These are phyloP conservation scores for Thelonectria olida DNA, from an alignment of 2,329 filamentous ascomycete genomes.

Conservation along the genomic window DNA sequence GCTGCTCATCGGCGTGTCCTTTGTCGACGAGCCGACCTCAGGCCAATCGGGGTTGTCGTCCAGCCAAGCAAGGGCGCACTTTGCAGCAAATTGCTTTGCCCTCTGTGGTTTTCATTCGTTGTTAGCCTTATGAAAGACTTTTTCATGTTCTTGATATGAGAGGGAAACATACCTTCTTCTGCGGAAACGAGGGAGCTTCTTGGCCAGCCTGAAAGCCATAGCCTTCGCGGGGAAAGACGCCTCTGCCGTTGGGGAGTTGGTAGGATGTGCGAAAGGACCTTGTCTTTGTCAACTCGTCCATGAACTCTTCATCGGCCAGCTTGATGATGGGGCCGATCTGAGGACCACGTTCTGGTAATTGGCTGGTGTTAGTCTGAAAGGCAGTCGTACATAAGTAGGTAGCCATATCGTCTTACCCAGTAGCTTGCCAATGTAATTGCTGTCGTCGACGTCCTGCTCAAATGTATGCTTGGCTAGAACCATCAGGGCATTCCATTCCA, in stretches of 20 bases:
- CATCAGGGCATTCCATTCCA: conserved; percentile 47
- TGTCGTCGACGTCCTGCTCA: conserved; percentile 35
- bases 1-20: background rate
- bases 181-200: conserved; percentile 49
- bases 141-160: too few species aligned
- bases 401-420: conserved; percentile 33
- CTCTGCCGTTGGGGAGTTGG: conserved; percentile 28
- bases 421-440: conserved; percentile 43
- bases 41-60: background rate
- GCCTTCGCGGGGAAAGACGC: conserved; percentile 42
- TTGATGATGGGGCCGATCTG: conserved; percentile 1
- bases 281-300: background rate
- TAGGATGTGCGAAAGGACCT: conserved; percentile 40
- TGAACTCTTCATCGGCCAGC: conserved; percentile 5
- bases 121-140: background rate
- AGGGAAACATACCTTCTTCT: conserved; percentile 53
- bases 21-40: background rate
- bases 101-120: conserved; percentile 40
- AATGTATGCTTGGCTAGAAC: conserved; percentile 46
- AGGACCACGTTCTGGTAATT: conserved; percentile 22
- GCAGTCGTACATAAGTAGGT: background rate
- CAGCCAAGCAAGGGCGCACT: conserved; percentile 56
- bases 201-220: conserved; percentile 45
- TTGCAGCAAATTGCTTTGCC: conserved; percentile 63
- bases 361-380: background rate